Percentiles rank a stretch among this genome's conserved stretches.
Conservation (phyloP, 179 eudicot species). For the Camellia oleifera region DNA sequence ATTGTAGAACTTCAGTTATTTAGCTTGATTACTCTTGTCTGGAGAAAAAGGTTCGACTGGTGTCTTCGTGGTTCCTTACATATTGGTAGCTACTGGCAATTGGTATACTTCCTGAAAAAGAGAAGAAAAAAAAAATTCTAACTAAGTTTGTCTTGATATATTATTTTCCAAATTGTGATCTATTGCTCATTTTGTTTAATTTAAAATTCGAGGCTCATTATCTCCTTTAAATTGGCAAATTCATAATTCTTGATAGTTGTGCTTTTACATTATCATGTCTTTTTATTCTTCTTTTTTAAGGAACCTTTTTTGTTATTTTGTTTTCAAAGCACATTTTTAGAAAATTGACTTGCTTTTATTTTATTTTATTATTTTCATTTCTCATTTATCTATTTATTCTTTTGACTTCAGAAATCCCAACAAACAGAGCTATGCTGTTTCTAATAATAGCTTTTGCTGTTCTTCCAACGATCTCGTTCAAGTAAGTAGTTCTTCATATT, state of each 20-base stretch:
- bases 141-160: not conserved
- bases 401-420: constrained; percentile 58
- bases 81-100: not conserved
- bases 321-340: not conserved
- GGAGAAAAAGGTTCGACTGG: not conserved
- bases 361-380: not conserved
- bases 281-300: not conserved
- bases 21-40: not conserved
- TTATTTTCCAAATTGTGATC: not conserved
- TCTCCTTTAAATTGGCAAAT: not conserved
- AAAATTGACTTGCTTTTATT: not conserved
- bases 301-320: not conserved
- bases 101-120: not conserved
- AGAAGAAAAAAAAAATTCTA: not conserved
- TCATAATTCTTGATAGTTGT: not conserved
- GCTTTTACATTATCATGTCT: not conserved
- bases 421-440: constrained; percentile 49
- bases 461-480: constrained; percentile 77
- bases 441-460: constrained; percentile 75
- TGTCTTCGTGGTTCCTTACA: not conserved
- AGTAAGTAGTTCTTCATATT: constrained; percentile 50
- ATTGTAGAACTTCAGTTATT: not conserved
- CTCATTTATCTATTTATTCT: constrained; percentile 3
- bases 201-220: not conserved
- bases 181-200: not conserved